Evolutionary conservation across 2,329 filamentous ascomycete species (phyloP).

Genomic region (Cercospora sp.): DNA sequence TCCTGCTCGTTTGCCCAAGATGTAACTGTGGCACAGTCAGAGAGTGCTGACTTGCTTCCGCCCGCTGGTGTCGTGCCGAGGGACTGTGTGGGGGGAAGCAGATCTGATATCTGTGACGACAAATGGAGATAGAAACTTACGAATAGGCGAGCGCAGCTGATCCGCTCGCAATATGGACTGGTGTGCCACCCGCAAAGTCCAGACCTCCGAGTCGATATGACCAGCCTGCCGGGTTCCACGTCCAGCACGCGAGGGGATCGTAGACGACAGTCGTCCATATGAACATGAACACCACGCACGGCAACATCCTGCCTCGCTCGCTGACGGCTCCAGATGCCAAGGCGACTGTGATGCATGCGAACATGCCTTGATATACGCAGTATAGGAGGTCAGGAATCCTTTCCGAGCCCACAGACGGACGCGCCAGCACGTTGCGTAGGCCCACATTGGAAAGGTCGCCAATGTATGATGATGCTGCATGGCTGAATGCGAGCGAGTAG

Average conservation of each 20-base stretch:
- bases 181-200: slow-evolving; percentile 87
- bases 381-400: slow-evolving; percentile 82
- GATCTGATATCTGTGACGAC: neutral
- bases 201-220: slow-evolving; percentile 75
- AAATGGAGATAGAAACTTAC: neutral
- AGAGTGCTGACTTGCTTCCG: neutral
- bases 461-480: slow-evolving; percentile 72
- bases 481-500: slow-evolving; percentile 79
- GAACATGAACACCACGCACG: slow-evolving; percentile 89
- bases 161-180: slow-evolving; percentile 87
- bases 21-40: slow-evolving; percentile 60
- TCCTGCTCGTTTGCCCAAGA: slow-evolving; percentile 81
- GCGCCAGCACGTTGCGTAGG: slow-evolving; percentile 71
- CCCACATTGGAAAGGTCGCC: slow-evolving; percentile 79
- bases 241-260: slow-evolving; percentile 93
- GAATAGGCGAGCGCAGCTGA: slow-evolving; percentile 77
- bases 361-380: slow-evolving; percentile 85
- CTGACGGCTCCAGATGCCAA: slow-evolving; percentile 82
- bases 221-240: slow-evolving; percentile 85
- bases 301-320: slow-evolving; percentile 83
- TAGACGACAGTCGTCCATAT: slow-evolving; percentile 89
- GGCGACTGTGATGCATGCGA: slow-evolving; percentile 82
- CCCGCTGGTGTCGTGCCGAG: neutral
- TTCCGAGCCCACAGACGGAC: slow-evolving; percentile 70
- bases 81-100: neutral